Evolutionary conservation across 306 rosid species (phyloP).

Genomic region (Hippophae rhamnoides): DNA sequence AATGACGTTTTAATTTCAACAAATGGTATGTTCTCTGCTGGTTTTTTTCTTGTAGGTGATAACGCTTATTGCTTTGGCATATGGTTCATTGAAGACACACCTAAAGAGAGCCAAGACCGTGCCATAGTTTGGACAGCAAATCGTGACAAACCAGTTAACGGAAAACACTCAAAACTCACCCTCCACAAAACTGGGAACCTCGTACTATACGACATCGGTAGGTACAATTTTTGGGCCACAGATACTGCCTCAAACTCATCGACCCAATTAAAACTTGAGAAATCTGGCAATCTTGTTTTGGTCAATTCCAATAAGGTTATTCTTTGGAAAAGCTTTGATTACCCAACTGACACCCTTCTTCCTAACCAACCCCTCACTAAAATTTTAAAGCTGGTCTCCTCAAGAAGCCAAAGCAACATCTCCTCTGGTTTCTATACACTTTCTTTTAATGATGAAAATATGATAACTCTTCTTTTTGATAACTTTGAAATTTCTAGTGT

Average conservation of each 20-base stretch:
- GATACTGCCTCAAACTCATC: conserved; percentile 11
- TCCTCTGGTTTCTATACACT: conserved; percentile 40
- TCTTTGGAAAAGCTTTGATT: conserved; percentile 52
- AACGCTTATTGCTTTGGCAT: conserved; percentile 45
- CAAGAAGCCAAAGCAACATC: conserved; percentile 33
- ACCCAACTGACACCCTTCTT: conserved; percentile 46
- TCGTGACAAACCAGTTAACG: conserved; percentile 40
- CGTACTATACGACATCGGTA: conserved; percentile 25
- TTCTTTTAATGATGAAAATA: conserved; percentile 34
- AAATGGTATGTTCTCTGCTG: conserved; percentile 39
- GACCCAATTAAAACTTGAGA: conserved; percentile 11
- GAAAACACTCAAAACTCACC: conserved; percentile 31
- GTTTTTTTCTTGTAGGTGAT: conserved; percentile 34
- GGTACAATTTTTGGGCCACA: conserved; percentile 29
- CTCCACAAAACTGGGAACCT: conserved; percentile 32
- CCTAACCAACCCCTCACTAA: conserved; percentile 36
- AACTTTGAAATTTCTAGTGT: conserved; percentile 33
- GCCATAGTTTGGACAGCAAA: conserved; percentile 51
- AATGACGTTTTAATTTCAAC: conserved; percentile 26
- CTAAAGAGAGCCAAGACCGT: neutral
- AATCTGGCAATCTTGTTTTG: conserved; percentile 40
- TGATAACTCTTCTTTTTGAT: conserved; percentile 39
- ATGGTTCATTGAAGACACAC: conserved; percentile 29
- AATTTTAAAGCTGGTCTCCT: conserved; percentile 27
- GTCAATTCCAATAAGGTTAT: neutral